phyloP scores from a whole-genome alignment of 1,284 basidiomycete species.

The Chondrostereum purpureum region DNA sequence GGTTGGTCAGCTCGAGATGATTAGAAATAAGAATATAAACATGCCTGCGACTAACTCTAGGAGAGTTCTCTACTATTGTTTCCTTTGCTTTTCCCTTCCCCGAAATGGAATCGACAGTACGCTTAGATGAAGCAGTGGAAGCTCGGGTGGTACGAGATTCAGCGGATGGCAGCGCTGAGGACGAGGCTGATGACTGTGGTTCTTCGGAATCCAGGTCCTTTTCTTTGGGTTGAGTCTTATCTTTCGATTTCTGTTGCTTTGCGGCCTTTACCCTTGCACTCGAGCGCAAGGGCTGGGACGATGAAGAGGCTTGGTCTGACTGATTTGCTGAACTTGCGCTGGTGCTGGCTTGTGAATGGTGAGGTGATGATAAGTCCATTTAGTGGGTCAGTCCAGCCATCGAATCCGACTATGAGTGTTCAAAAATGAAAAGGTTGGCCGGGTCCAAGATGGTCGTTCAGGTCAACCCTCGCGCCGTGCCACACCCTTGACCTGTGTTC shows the following conservation, averaged over 20 bases:
- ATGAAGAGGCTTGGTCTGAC: slow-evolving; percentile 31
- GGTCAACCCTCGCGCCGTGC: not conserved
- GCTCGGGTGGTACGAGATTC: slow-evolving; percentile 34
- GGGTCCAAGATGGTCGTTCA: not conserved
- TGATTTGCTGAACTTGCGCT: slow-evolving; percentile 46
- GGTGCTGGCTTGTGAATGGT: slow-evolving; percentile 63
- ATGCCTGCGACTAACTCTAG: slow-evolving; percentile 54
- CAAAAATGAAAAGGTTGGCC: not conserved
- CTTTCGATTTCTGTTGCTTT: slow-evolving; percentile 50
- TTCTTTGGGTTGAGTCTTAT: slow-evolving; percentile 27
- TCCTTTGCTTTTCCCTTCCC: slow-evolving; percentile 64
- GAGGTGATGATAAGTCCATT: slow-evolving; percentile 74
- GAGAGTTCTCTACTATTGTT: slow-evolving; percentile 39
- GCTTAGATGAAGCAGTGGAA: slow-evolving; percentile 36
- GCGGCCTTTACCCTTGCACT: slow-evolving; percentile 75
- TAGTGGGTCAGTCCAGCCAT: slow-evolving; percentile 78
- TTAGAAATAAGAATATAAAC: slow-evolving; percentile 20
- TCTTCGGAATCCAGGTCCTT: slow-evolving; percentile 29
- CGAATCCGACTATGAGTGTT: slow-evolving; percentile 32
- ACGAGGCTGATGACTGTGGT: slow-evolving; percentile 26
- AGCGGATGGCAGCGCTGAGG: slow-evolving; percentile 27
- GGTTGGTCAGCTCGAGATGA: slow-evolving; percentile 10
- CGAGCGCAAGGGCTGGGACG: slow-evolving; percentile 50
- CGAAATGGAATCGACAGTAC: slow-evolving; percentile 42
- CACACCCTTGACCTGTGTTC: not conserved